Base-by-base conservation (phyloP, 108 stramenopile genomes). In the Craspedostauros australis region DNA sequence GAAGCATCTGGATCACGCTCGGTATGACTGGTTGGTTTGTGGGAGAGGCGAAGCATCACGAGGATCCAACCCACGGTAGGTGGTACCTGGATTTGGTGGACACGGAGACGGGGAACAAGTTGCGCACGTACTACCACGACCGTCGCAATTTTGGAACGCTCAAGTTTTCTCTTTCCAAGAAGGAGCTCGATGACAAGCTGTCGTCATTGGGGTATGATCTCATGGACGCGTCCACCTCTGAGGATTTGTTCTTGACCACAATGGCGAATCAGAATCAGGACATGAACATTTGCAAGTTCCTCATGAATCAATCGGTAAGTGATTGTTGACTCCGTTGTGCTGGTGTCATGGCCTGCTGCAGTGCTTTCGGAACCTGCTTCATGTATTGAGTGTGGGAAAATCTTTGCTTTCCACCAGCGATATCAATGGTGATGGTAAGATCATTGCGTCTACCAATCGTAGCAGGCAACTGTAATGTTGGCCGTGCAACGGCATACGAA, bases 1-100 rank as follows among this genome's bases (percentile, higher is more conserved):
- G 85, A 19, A 79, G 77, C 44, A 84, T 88, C 7, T 92, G 86
- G 86, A 80, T 92, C 20, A 92, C 91, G 1, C 60, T 92, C 0
- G 91, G 91, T 8, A 88, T 92, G 86, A 77, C 77, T 22, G 91
- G 91, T 41, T 61, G 67, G 29, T 88, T 92, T 61, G 69, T 82
- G 1, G 69, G 31, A 46, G 74, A 56, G 54, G 37, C 23, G 34
- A 43, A n/a, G 43, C 76, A 66, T 51, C 26, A 33, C 20, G 46
- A 50, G 8, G 57, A 70, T 37, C 59, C 44, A 16, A 30, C 39
- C 4, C 49, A 56, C 12, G 76, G 72, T 39, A 55, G 86, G 56
- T 92, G 84, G 84, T 84, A 57, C 39, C 37, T 89, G 20, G 81
- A 84, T 40, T 40, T 84, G 2, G 21, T 79, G 55, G 61, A 77